Percentiles rank a stretch among this genome's conserved stretches.
Conservation (phyloP, 2,329 filamentous ascomycete species). For the Pseudogymnoascus sp. region DNA sequence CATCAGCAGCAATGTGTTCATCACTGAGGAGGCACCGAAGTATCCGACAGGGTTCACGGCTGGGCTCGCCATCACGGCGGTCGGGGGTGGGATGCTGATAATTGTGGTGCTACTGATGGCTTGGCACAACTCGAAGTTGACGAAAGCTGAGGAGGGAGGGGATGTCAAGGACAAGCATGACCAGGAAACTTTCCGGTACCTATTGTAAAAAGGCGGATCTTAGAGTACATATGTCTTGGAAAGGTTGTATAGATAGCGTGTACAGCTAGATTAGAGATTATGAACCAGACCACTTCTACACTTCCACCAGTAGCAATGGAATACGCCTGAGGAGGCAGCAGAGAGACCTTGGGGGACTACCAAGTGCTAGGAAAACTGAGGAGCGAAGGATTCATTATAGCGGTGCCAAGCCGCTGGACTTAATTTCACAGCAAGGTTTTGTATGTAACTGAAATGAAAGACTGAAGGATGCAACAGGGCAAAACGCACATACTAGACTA, state of each 20-base stretch:
- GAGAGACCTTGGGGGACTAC: no score
- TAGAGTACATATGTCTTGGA: neutral
- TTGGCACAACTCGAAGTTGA: slow-evolving; percentile 15
- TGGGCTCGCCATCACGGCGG: slow-evolving; percentile 26
- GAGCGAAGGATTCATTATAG: neutral
- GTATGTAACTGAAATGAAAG: neutral
- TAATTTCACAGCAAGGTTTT: neutral
- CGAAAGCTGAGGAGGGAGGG: neutral
- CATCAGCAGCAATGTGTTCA: slow-evolving; percentile 34
- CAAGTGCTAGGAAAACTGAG: neutral
- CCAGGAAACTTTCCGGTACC: slow-evolving; percentile 1
- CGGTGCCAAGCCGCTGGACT: neutral
- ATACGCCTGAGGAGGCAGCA: neutral
- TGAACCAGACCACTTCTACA: neutral
- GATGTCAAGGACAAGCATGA: neutral
- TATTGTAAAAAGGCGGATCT: neutral
- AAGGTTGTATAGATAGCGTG: neutral
- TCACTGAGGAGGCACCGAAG: slow-evolving; percentile 29
- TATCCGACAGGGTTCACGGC: slow-evolving; percentile 33
- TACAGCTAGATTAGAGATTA: neutral
- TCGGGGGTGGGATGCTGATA: slow-evolving; percentile 10
- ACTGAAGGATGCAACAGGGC: neutral
- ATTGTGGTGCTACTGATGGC: slow-evolving; percentile 10
- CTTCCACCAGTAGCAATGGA: neutral
- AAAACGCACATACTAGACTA: neutral